phyloP scores from a whole-genome alignment of 2,329 filamentous ascomycete genomes.

The Alternaria metachromatica region DNA sequence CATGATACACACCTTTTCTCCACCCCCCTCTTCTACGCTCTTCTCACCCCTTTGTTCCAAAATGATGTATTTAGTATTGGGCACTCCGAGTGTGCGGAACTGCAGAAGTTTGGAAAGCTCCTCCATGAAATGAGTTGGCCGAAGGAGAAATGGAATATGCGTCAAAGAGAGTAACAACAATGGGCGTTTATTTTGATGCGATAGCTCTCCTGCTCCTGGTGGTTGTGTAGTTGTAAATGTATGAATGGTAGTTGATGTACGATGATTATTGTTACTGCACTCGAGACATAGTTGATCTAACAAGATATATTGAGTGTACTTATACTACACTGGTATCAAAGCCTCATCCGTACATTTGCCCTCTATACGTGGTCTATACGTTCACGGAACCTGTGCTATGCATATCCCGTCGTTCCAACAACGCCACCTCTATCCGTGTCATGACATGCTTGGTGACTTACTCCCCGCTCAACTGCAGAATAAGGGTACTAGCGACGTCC shows the following conservation, averaged over 20 bases:
- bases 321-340: not conserved
- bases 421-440: not conserved
- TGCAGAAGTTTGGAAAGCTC: not conserved
- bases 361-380: not conserved
- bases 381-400: not conserved
- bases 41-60: conserved; percentile 2
- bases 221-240: conserved; percentile 2
- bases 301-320: not conserved
- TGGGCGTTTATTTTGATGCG: not conserved
- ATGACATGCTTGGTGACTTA: conserved; percentile 7
- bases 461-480: conserved; percentile 75
- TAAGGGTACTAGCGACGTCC: conserved; percentile 88
- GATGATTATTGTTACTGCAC: not conserved
- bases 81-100: not conserved
- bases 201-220: not conserved
- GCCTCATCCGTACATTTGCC: not conserved
- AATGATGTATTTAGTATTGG: conserved; percentile 12
- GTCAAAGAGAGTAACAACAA: not conserved
- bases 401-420: not conserved
- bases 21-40: not conserved
- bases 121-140: not conserved
- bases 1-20: not conserved
- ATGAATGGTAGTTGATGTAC: conserved; percentile 1
- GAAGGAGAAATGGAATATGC: not conserved
- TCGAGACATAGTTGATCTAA: not conserved